Conservation (phyloP, 257 asterid species). For the Penstemon newberryi region DNA sequence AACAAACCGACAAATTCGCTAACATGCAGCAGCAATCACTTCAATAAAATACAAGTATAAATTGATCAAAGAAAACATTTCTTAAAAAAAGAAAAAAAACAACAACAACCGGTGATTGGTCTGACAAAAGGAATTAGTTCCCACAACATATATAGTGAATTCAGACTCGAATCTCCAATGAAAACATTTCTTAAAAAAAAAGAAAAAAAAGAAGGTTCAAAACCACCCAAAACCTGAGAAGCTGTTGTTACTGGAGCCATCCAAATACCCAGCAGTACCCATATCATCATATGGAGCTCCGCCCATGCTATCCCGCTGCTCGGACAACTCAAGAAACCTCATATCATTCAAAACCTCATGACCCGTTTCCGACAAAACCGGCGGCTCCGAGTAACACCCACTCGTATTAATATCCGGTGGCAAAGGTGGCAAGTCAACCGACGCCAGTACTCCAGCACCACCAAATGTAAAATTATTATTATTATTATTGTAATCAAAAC, state of each 20-base stretch:
- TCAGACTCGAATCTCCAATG: no score
- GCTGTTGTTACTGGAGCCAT: slow-evolving; percentile 34
- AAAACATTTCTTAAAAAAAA: no score
- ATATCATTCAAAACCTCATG: slow-evolving; percentile 66
- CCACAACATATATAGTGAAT: no score
- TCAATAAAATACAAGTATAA: background rate
- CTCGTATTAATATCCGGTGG: slow-evolving; percentile 80
- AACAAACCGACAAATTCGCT: slow-evolving; percentile 26
- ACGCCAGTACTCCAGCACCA: slow-evolving; percentile 11
- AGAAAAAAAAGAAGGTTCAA: slow-evolving; percentile 19
- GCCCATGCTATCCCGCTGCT: slow-evolving; percentile 29
- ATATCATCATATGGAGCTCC: slow-evolving; percentile 20
- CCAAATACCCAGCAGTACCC: slow-evolving; percentile 25
- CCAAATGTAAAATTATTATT: background rate
- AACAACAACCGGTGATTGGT: no score
- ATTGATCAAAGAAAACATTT: no score
- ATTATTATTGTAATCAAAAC: no score
- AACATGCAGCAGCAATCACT: slow-evolving; percentile 10
- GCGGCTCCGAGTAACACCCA: slow-evolving; percentile 56
- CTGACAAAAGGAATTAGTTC: no score
- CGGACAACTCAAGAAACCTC: slow-evolving; percentile 63
- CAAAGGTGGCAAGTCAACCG: slow-evolving; percentile 71
- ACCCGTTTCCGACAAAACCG: slow-evolving; percentile 70
- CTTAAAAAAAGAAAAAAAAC: no score
- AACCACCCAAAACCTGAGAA: slow-evolving; percentile 63